Conservation (phyloP, 2,329 filamentous ascomycete genomes). For the Westerdykella aurantiaca region DNA sequence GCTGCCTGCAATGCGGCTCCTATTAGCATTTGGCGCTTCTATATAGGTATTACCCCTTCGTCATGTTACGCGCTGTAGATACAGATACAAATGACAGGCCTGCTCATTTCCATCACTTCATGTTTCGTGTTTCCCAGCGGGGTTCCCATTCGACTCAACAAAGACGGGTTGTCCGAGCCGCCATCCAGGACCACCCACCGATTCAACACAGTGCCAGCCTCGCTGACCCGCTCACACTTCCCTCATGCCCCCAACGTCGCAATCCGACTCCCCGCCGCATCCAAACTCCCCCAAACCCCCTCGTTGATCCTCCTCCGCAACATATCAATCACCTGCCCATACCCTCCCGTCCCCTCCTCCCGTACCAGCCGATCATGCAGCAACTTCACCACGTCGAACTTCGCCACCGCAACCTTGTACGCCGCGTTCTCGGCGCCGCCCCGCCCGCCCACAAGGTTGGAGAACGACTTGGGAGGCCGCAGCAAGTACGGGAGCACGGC, state of each 20-base stretch:
- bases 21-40: no score
- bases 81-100: no score
- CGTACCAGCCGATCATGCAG: constrained; percentile 41
- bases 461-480: constrained; percentile 51
- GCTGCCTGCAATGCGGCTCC: no score
- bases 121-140: no score
- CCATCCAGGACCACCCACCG: no score
- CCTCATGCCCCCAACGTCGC: constrained; percentile 40
- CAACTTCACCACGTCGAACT: constrained; percentile 51
- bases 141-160: no score
- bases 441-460: constrained; percentile 53
- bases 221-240: no score
- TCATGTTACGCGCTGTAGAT: no score
- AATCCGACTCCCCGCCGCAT: constrained; percentile 41
- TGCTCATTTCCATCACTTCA: no score
- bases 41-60: no score
- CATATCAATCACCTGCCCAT: constrained; percentile 39
- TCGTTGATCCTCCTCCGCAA: constrained; percentile 39
- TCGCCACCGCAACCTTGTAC: constrained; percentile 53
- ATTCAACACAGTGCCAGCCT: no score
- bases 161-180: no score
- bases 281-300: constrained; percentile 39
- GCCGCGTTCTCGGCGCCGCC: constrained; percentile 54
- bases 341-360: constrained; percentile 28
- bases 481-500: constrained; percentile 52